phyloP scores from a whole-genome alignment of 2,329 filamentous ascomycete genomes.

The Talaromyces islandicus region DNA sequence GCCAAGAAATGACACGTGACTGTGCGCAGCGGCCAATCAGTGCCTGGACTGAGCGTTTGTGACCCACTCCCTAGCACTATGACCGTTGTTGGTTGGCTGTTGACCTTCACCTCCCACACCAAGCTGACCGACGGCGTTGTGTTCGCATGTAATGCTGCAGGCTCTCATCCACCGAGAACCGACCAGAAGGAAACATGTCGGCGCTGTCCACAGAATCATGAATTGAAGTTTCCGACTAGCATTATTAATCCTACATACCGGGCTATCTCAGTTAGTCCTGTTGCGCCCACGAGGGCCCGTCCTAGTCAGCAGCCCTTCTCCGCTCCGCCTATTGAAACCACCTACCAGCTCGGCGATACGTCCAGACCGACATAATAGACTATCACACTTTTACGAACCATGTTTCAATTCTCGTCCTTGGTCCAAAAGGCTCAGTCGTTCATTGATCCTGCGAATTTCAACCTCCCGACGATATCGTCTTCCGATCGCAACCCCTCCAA shows the following conservation, averaged over 20 bases:
- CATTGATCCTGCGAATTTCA: constrained; percentile 81
- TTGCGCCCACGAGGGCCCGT: neutral
- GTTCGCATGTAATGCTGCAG: constrained; percentile 8
- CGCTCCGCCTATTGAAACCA: neutral
- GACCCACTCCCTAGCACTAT: neutral
- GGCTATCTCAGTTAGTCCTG: neutral
- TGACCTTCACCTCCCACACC: neutral
- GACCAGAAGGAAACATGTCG: neutral
- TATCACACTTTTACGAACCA: constrained; percentile 21
- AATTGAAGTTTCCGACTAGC: neutral
- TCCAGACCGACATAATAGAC: neutral
- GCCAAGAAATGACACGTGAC: neutral
- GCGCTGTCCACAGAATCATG: neutral
- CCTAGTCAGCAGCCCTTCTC: neutral
- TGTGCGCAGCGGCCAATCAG: neutral
- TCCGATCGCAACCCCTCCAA: constrained; percentile 82
- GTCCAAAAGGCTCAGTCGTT: constrained; percentile 94
- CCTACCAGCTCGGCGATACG: neutral
- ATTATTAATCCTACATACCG: neutral
- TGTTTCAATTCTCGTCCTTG: constrained; percentile 68
- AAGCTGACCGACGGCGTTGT: neutral
- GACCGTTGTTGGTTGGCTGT: neutral
- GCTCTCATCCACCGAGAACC: neutral
- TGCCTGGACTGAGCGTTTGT: neutral
- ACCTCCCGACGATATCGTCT: constrained; percentile 64